phyloP scores from a whole-genome alignment of 495 filamentous ascomycete genomes.

The Tuber microsphaerosporum region DNA sequence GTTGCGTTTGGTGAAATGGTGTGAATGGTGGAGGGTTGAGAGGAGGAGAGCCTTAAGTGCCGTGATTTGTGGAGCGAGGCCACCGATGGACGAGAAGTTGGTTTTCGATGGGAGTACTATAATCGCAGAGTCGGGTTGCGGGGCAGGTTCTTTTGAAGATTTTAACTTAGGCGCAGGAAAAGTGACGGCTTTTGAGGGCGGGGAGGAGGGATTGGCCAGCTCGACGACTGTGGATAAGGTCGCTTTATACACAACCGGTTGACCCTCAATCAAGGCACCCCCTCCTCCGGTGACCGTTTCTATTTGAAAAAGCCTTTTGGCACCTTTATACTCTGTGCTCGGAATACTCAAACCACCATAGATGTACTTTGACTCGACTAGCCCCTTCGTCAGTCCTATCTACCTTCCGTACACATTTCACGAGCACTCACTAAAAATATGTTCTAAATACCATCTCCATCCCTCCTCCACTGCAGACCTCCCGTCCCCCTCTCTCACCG shows the following conservation, averaged over 20 bases:
- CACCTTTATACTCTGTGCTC: slow-evolving; percentile 38
- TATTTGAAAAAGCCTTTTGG: slow-evolving; percentile 41
- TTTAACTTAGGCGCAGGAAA: background rate
- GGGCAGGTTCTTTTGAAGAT: background rate
- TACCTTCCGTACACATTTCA: background rate
- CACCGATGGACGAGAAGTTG: slow-evolving; percentile 45
- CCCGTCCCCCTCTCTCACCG: slow-evolving; percentile 49
- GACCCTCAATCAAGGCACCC: background rate
- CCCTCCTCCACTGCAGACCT: slow-evolving; percentile 45
- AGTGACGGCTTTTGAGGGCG: slow-evolving; percentile 2
- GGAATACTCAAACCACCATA: slow-evolving; percentile 30
- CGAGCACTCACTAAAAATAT: slow-evolving; percentile 48
- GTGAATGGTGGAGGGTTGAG: slow-evolving; percentile 38
- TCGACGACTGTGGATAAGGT: slow-evolving; percentile 27
- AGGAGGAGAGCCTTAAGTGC: slow-evolving; percentile 31
- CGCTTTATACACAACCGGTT: slow-evolving; percentile 20
- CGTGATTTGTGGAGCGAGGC: slow-evolving; percentile 29
- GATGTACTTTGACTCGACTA: slow-evolving; percentile 40
- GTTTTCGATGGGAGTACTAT: slow-evolving; percentile 33
- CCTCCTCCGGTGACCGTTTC: slow-evolving; percentile 31
- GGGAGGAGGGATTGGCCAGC: slow-evolving; percentile 11
- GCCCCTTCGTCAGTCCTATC: background rate
- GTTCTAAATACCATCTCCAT: slow-evolving; percentile 61
- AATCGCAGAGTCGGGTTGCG: slow-evolving; percentile 14
- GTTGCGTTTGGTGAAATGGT: slow-evolving; percentile 28